Evolutionary conservation across 306 rosid genomes (phyloP).

Genomic region (Vigna nakashimae): DNA sequence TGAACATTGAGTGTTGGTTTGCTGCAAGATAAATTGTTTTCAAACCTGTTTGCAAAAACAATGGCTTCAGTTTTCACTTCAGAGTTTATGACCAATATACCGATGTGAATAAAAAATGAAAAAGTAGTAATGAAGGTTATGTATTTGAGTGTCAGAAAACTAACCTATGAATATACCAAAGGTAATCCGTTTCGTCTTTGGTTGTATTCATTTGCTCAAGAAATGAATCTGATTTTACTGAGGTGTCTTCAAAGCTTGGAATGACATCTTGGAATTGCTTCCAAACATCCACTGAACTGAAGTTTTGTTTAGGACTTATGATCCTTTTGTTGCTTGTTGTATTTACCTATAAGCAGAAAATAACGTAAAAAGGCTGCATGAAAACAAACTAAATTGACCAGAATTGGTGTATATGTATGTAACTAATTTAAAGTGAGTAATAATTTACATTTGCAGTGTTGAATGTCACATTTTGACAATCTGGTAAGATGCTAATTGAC

Average conservation of each 20-base stretch:
- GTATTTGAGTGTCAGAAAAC: slow-evolving; percentile 25
- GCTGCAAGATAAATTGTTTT: slow-evolving; percentile 59
- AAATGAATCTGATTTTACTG: slow-evolving; percentile 54
- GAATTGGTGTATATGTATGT: background rate
- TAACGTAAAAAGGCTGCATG: background rate
- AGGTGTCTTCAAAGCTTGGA: slow-evolving; percentile 54
- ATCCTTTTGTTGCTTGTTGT: slow-evolving; percentile 54
- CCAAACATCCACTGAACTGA: slow-evolving; percentile 63
- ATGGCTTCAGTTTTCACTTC: slow-evolving; percentile 19
- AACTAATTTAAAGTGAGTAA: background rate
- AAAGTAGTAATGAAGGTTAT: background rate
- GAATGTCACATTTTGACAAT: slow-evolving; percentile 64
- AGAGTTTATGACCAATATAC: slow-evolving; percentile 12
- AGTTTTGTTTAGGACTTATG: slow-evolving; percentile 40
- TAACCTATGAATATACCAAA: slow-evolving; percentile 76
- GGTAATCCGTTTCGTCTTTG: slow-evolving; percentile 76
- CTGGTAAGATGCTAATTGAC: slow-evolving; percentile 71
- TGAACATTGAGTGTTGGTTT: slow-evolving; percentile 54
- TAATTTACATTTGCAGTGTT: slow-evolving; percentile 67
- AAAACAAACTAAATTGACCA: background rate
- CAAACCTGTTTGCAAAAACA: slow-evolving; percentile 54
- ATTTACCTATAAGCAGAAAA: slow-evolving; percentile 48
- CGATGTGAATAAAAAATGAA: background rate
- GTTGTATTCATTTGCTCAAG: slow-evolving; percentile 77
- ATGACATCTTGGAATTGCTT: slow-evolving; percentile 56